Evolutionary conservation across 2,329 filamentous ascomycete genomes (phyloP), one percentile per base, ranked within the genome.

Genomic region (Penicillium corylophilum): DNA sequence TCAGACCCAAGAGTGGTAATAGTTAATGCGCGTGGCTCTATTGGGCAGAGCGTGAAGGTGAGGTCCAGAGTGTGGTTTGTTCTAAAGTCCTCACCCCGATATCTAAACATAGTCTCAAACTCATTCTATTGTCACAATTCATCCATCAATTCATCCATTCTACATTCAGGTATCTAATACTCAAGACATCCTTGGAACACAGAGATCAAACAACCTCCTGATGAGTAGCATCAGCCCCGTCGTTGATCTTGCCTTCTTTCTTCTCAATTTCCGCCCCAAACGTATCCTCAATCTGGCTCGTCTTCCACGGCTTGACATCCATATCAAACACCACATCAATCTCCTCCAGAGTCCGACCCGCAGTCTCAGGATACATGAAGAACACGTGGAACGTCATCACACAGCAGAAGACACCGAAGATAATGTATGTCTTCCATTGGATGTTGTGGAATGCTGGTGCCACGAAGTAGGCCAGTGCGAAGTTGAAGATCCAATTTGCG

Each of bases 401-500:
- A 1, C 78, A 80, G 65, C 88, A 89, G 74, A 91, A 90, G 4
- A 85, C 79, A 1, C 81, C 89, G 64, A 93, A 93, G 58, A 93
- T 80, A 68, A 91, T 82, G 72, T 91, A 92, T 54, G 84, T 85
- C 63, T 81, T 71, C 74, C 80, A 83, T 57, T 76, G 62, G 59
- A 83, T 83, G 65, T 79, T 83, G 58, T 79, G 78, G 58, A 84
- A 84, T 0, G 81, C 78, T 0, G 81, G 80, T 0, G 82, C 80
- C 0, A 82, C 78, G 56, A 84, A 84, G 64, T 80, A 79, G 2
- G 74, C 77, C 29, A 78, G 65, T 0, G 74, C 72, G 49, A 74
- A 85, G 67, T 83, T 83, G 67, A 84, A 84, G 52, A 79, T 79
- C 84, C 84, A 87, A 66, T 87, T 86, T 0, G 76, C 75, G 0